Conservation (phyloP, 129 eudicot species). For the Artemisia annua region DNA sequence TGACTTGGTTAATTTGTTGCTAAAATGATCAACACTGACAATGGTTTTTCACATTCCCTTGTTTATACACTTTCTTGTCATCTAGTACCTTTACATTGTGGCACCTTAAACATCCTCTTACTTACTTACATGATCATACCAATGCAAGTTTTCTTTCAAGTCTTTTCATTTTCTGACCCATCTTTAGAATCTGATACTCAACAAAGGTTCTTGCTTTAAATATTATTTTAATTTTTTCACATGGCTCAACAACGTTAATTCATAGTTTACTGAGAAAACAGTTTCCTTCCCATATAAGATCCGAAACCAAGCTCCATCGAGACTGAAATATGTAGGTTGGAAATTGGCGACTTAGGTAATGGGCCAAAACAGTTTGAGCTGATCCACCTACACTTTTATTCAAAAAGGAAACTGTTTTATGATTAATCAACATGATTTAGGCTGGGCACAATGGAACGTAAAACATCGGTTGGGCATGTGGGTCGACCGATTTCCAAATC, state of each 20-base stretch:
- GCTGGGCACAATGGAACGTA: too few relatives aligned
- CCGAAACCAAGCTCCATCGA: not conserved
- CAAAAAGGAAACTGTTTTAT: too few relatives aligned
- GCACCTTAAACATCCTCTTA: not conserved
- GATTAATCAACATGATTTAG: not conserved
- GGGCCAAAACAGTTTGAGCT: too few relatives aligned
- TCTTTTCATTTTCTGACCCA: not conserved
- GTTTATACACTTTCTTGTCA: not conserved
- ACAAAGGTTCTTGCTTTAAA: slow-evolving; percentile 1
- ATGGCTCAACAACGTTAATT: not conserved
- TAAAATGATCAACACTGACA: too few relatives aligned
- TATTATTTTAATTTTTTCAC: not conserved
- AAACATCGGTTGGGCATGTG: too few relatives aligned
- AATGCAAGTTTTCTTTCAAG: not conserved
- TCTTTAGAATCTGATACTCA: not conserved
- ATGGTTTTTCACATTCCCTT: not conserved
- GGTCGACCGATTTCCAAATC: too few relatives aligned
- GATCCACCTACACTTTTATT: too few relatives aligned
- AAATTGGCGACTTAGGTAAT: too few relatives aligned
- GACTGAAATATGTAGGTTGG: not conserved
- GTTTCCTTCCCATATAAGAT: not conserved
- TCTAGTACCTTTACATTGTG: not conserved
- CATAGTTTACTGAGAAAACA: not conserved
- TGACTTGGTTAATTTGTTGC: too few relatives aligned
- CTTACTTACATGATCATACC: not conserved